These are phyloP conservation scores for Trichophyton verrucosum DNA, from an alignment of 2,329 filamentous ascomycete genomes.

Conservation along the genomic window DNA sequence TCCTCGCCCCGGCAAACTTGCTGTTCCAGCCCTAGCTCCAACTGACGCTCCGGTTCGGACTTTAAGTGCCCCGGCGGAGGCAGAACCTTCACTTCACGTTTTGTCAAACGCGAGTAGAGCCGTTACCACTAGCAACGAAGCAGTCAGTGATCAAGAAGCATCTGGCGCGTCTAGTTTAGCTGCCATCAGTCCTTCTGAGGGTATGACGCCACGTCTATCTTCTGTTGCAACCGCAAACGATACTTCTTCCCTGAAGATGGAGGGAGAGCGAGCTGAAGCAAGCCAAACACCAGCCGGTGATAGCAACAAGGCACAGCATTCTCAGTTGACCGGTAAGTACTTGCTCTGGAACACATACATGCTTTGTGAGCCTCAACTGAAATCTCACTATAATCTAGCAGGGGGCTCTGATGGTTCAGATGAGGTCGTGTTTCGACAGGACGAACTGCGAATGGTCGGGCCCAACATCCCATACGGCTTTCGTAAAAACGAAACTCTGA, in stretches of 20 bases:
- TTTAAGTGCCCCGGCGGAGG: not conserved
- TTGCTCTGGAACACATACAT: not conserved
- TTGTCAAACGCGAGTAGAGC: not conserved
- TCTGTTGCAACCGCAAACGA: not conserved
- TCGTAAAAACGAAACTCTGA: constrained; percentile 4
- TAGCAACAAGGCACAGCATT: not conserved
- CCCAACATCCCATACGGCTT: constrained; percentile 3
- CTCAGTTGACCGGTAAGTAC: not conserved
- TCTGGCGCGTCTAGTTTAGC: not conserved
- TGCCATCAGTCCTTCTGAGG: not conserved
- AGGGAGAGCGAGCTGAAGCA: not conserved
- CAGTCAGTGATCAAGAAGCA: not conserved
- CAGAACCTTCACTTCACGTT: not conserved
- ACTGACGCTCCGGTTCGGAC: not conserved
- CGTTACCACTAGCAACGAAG: not conserved
- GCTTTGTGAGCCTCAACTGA: not conserved
- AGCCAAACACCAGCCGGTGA: not conserved
- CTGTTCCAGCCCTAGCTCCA: not conserved
- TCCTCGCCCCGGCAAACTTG: not conserved
- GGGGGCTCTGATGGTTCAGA: constrained; percentile 15
- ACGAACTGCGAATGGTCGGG: constrained; percentile 7
- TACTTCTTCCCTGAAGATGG: not conserved
- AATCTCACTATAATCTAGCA: not conserved
- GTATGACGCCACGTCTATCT: not conserved
- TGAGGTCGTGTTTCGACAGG: constrained; percentile 15